Conservation (phyloP, 73 alveolate species). For the Uronychia setigera region DNA sequence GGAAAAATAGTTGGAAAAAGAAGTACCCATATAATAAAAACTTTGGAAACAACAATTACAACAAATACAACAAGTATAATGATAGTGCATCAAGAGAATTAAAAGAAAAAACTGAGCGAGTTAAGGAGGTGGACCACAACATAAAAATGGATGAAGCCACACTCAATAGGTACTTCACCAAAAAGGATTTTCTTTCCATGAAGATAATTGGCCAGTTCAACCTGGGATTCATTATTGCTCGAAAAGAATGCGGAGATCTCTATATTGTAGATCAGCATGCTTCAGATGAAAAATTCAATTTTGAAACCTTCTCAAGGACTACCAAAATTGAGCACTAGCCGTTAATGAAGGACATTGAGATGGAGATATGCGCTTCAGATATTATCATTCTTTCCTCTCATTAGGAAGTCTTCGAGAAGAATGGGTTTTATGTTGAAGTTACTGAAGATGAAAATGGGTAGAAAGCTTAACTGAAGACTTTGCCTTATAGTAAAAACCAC, state of each 20-base stretch:
- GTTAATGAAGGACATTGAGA: conserved; percentile 65
- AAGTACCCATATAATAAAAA: no score
- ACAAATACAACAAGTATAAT: not conserved
- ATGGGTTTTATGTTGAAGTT: conserved; percentile 62
- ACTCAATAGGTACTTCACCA: conserved; percentile 51
- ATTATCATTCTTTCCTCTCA: conserved; percentile 48
- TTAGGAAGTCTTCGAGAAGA: conserved; percentile 56
- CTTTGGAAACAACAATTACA: not conserved
- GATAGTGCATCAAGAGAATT: not conserved
- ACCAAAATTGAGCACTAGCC: conserved; percentile 58
- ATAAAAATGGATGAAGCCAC: conserved; percentile 39
- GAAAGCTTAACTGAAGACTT: conserved; percentile 12
- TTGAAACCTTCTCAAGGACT: conserved; percentile 82
- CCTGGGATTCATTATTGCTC: conserved; percentile 94
- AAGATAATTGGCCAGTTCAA: conserved; percentile 93
- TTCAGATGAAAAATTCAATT: conserved; percentile 94
- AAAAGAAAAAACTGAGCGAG: not conserved
- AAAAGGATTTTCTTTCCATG: conserved; percentile 82
- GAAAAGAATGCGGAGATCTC: conserved; percentile 59
- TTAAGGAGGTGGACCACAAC: conserved; percentile 5
- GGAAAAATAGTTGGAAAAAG: no score
- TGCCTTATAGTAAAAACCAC: conserved; percentile 48
- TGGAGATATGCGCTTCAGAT: conserved; percentile 63
- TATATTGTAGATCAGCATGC: conserved; percentile 98
- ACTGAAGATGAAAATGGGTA: conserved; percentile 37